Evolutionary conservation across 495 filamentous ascomycete genomes (phyloP), one percentile per base, ranked within the genome.

Genomic region (Geoglossum glabrum): DNA sequence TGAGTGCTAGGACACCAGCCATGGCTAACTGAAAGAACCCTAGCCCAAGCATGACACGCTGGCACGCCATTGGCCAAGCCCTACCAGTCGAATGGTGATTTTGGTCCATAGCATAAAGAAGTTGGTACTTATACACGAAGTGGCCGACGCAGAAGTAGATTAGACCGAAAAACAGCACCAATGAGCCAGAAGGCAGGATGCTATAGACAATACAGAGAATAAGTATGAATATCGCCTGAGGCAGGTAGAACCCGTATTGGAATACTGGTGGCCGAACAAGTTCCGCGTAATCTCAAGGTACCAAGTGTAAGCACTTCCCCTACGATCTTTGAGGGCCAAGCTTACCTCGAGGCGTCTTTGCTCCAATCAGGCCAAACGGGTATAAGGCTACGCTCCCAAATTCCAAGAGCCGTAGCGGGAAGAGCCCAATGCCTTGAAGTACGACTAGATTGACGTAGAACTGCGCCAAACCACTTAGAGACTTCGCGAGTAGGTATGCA

Each of bases 81-180:
- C 81, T 79, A 31, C 93, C 93, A 0, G 92, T 96, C 5, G 92
- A 89, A 66, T 97, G 90, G 60, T 94, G 89, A 7, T 86, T 83
- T 64, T 97, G 89, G 66, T 97, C 89, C 93, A 99, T 97, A 10
- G 93, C 87, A 68, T 97, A 99, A 4, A 99, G 74, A 6, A 99
- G 75, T 69, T 97, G 93, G 65, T 97, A 97, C 67, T 99, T 99
- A 77, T 97, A 95, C 28, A 88, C 90, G 64, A 90, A 94, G 63
- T 86, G 83, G 27, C 93, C 93, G 43, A 96, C 75, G 15, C 79
- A 71, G 64, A 97, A 99, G 68, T 96, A 99, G 11, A 85, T 69
- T 49, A 94, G 71, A 8, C 93, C 93, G 52, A 92, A 84, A 26
- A 85, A 73, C 19, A 94, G 79, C 19, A 96, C 84, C 49, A 85